Evolutionary conservation across 1,139 yeast genomes (phyloP), one percentile per base, ranked within the genome.

Genomic region (Suhomyces atakaporum): DNA sequence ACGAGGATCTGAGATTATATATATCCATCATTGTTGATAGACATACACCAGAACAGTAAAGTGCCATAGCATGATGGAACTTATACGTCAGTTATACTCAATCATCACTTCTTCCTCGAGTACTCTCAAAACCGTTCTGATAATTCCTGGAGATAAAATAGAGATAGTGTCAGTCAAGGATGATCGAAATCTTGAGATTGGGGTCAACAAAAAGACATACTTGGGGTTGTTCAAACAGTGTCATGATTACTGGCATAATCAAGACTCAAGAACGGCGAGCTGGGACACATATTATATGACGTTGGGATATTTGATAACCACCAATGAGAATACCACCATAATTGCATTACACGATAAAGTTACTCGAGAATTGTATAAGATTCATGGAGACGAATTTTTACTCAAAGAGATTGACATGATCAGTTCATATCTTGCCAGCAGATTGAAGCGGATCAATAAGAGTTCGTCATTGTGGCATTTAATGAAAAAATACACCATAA

Each of bases 391-490:
- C 3, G 36, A 33, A 7, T 39, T 56, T 14, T 32, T 57, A 4
- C 22, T 35, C 1, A 35, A 42, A 2, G 73, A 69, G 30, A 51
- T 66, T 24, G 66, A 64, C 18, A 40, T 63, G 3, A 39, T 69
- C 8, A 51, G 65, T 2, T 49, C 70, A 2, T 58, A 62, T 29
- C 46, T 66, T 15, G 55, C 62, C 16, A 62, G 74, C 38, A 49
- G 65, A 14, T 42, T 71, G 31, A 55, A 57, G 34, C 50, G 69
- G 35, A 62, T 71, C 41, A 71, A 71, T 45, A 71, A 71, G 49
- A 69, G 73, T 48, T 58, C 73, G 4, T 53, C 67, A 12, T 51
- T 71, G n/a, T 71, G 75, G 75, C 46, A 46, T 22, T 54, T 60
- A 51, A 44, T 66, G 33, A 63, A 63, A 38, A 63, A 66, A 42